Conservation (phyloP, 495 filamentous ascomycete genomes). For the Bathelium albidoporum region DNA sequence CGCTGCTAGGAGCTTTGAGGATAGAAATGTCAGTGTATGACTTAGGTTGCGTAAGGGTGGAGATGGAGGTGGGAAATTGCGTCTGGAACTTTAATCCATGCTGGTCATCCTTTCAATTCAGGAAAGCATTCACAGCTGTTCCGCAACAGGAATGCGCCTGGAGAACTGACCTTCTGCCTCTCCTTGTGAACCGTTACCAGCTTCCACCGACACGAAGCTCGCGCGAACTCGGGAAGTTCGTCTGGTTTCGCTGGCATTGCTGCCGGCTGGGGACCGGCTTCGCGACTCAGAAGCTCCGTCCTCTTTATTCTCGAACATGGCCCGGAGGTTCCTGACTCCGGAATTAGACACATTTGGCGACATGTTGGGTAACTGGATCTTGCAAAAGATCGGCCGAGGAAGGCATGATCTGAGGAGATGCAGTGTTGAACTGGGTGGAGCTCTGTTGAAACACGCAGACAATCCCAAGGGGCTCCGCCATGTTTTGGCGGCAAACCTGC, state of each 20-base stretch:
- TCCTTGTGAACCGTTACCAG: conserved; percentile 37
- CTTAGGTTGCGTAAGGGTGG: not conserved
- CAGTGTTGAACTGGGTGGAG: not conserved
- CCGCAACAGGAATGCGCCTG: not conserved
- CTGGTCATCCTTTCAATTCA: not conserved
- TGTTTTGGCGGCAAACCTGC: not conserved
- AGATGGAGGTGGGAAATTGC: conserved; percentile 1
- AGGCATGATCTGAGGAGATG: not conserved
- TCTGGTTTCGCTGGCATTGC: conserved; percentile 31
- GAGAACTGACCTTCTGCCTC: conserved; percentile 7
- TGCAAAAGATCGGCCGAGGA: not conserved
- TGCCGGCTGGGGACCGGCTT: conserved; percentile 58
- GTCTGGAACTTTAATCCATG: conserved; percentile 8
- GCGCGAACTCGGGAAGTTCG: conserved; percentile 65
- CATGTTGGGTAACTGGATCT: conserved; percentile 28
- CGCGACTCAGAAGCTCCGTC: conserved; percentile 48
- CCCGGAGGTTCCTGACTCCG: conserved; percentile 64
- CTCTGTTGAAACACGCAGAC: not conserved
- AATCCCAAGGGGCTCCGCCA: not conserved
- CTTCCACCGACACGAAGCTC: conserved; percentile 73
- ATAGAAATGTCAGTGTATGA: conserved; percentile 5
- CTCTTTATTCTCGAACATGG: conserved; percentile 70
- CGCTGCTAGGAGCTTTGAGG: not conserved
- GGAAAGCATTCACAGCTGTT: not conserved
- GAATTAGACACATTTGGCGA: conserved; percentile 37